Evolutionary conservation across 2,329 filamentous ascomycete genomes (phyloP).

Genomic region (Emmonsiellopsis sp.): DNA sequence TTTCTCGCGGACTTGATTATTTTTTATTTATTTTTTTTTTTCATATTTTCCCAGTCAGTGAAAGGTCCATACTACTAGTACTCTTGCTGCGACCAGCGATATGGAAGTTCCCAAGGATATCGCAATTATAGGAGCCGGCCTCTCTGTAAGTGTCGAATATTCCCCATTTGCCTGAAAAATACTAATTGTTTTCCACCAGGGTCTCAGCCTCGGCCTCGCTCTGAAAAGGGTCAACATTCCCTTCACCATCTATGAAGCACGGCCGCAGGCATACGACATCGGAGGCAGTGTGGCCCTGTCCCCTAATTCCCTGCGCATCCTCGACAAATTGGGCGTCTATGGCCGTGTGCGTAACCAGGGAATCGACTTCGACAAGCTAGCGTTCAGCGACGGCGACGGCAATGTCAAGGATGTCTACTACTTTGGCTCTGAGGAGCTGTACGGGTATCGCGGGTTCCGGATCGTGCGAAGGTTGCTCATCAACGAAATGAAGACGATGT

Average conservation of each 20-base stretch:
- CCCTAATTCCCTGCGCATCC: conserved; percentile 47
- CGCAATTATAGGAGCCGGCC: not conserved
- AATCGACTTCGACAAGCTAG: conserved; percentile 43
- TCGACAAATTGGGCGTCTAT: conserved; percentile 44
- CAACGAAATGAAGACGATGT: conserved; percentile 35
- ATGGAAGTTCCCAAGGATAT: not conserved
- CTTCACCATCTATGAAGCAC: conserved; percentile 44
- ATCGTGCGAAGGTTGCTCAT: conserved; percentile 47
- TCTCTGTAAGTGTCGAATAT: not conserved
- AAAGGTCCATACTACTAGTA: not conserved
- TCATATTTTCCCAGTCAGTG: not conserved
- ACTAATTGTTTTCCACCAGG: conserved; percentile 14
- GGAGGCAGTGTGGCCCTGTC: conserved; percentile 51
- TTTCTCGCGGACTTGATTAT: no score
- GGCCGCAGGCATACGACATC: conserved; percentile 35
- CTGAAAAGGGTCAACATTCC: conserved; percentile 44
- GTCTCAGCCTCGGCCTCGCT: conserved; percentile 46
- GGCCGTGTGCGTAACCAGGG: conserved; percentile 34
- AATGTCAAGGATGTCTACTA: conserved; percentile 31
- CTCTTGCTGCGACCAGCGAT: not conserved
- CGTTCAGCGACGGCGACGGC: conserved; percentile 36
- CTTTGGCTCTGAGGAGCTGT: conserved; percentile 39
- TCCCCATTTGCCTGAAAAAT: no score
- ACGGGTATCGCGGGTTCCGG: conserved; percentile 45
- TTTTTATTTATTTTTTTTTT: no score